phyloP scores from a whole-genome alignment of 306 rosid species.

The Casuarina equisetifolia region DNA sequence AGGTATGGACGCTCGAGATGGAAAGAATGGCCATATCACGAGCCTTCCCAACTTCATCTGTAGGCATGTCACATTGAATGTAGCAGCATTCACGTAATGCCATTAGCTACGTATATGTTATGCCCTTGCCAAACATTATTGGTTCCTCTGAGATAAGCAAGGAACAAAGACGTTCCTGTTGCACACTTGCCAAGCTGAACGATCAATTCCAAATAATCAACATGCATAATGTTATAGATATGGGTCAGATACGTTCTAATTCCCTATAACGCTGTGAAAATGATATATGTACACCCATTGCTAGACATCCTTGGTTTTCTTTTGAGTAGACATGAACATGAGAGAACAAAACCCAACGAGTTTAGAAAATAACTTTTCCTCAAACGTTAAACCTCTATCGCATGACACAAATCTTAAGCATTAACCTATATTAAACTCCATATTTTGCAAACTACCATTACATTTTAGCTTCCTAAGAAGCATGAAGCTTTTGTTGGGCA shows the following conservation, averaged over 20 bases:
- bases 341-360: too few species aligned
- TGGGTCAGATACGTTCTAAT: constrained; percentile 16
- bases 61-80: neutral
- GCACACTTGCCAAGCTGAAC: constrained; percentile 11
- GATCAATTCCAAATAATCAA: constrained; percentile 18
- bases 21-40: constrained; percentile 41
- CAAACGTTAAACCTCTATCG: too few species aligned
- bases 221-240: constrained; percentile 1
- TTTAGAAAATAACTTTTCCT: too few species aligned
- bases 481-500: neutral
- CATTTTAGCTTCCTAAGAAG: too few species aligned
- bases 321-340: neutral
- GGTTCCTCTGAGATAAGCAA: neutral
- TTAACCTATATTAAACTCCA: too few species aligned
- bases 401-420: too few species aligned
- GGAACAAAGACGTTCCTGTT: neutral
- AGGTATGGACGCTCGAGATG: constrained; percentile 72
- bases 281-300: neutral
- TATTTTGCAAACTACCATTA: too few species aligned
- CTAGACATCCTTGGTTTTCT: neutral
- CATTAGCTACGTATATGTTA: constrained; percentile 16
- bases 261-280: neutral
- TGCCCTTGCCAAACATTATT: neutral
- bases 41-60: neutral
- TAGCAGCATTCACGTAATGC: constrained; percentile 25